A percentile compares a stretch with the other conserved stretches of the same genome.
These are phyloP conservation scores for Aspergillus sojae DNA, from an alignment of 2,329 filamentous ascomycete genomes.

Conservation along the genomic window DNA sequence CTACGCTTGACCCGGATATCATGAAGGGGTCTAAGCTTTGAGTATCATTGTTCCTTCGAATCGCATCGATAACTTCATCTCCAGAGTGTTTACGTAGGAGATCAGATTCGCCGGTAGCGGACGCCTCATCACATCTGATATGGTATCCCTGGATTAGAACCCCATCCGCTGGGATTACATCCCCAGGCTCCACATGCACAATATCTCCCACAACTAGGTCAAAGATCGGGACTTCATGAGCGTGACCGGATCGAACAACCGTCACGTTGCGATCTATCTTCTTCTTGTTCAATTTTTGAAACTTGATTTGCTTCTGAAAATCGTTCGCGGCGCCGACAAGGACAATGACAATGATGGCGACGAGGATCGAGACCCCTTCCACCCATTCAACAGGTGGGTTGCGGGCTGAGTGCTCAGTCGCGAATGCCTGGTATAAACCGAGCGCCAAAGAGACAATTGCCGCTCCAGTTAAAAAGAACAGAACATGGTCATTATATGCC, in stretches of 20 bases:
- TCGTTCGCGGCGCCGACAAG: slow-evolving; percentile 71
- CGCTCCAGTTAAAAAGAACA: slow-evolving; percentile 68
- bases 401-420: slow-evolving; percentile 22
- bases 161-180: slow-evolving; percentile 69
- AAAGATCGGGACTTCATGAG: slow-evolving; percentile 55
- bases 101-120: slow-evolving; percentile 22
- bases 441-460: slow-evolving; percentile 72
- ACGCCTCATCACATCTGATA: slow-evolving; percentile 26
- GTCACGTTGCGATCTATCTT: slow-evolving; percentile 77
- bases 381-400: slow-evolving; percentile 65
- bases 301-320: slow-evolving; percentile 73
- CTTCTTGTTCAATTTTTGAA: slow-evolving; percentile 61
- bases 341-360: slow-evolving; percentile 70
- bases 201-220: slow-evolving; percentile 51
- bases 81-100: slow-evolving; percentile 14
- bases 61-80: slow-evolving; percentile 10
- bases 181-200: slow-evolving; percentile 51
- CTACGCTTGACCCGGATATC: slow-evolving; percentile 72
- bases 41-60: slow-evolving; percentile 40
- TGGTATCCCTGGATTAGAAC: slow-evolving; percentile 61
- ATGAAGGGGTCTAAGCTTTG: slow-evolving; percentile 67
- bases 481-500: slow-evolving; percentile 76
- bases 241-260: slow-evolving; percentile 60
- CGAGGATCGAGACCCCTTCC: slow-evolving; percentile 71
- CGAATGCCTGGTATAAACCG: slow-evolving; percentile 60